A percentile compares a stretch with the other conserved stretches of the same genome.
phyloP scores from a whole-genome alignment of 2,329 filamentous ascomycete genomes.

The Diplocarpon mali region DNA sequence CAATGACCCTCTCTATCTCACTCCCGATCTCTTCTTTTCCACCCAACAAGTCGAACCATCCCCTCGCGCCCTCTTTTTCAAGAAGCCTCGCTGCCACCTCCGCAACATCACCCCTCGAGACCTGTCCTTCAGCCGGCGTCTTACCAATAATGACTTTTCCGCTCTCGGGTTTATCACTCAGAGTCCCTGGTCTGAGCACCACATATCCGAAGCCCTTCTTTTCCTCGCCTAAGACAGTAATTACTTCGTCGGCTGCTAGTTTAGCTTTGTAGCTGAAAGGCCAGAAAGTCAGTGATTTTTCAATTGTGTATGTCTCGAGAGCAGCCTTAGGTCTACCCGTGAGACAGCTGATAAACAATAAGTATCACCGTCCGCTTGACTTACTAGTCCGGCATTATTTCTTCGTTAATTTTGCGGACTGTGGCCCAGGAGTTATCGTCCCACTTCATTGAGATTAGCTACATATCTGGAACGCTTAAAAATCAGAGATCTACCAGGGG shows the following conservation, averaged over 20 bases:
- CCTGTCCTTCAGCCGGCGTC: slow-evolving; percentile 27
- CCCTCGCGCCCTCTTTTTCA: slow-evolving; percentile 30
- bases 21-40: slow-evolving; percentile 42
- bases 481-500: too few relatives aligned
- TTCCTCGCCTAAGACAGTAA: slow-evolving; percentile 35
- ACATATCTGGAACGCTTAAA: too few relatives aligned
- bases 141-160: slow-evolving; percentile 33
- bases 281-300: too few relatives aligned
- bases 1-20: slow-evolving; percentile 20
- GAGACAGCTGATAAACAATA: too few relatives aligned
- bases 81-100: slow-evolving; percentile 44
- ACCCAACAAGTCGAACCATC: slow-evolving; percentile 19
- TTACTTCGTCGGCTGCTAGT: slow-evolving; percentile 45
- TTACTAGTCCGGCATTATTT: slow-evolving; percentile 37
- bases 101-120: slow-evolving; percentile 50
- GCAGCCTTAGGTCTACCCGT: too few relatives aligned
- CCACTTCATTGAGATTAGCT: slow-evolving; percentile 31
- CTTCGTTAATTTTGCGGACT: slow-evolving; percentile 31
- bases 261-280: slow-evolving; percentile 41
- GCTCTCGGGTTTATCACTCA: slow-evolving; percentile 38
- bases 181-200: slow-evolving; percentile 39
- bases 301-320: too few relatives aligned
- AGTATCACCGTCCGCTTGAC: too few relatives aligned
- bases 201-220: slow-evolving; percentile 32
- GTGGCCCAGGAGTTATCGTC: slow-evolving; percentile 34